Conservation (phyloP, 331 rosid genomes). For the Erythrophleum ivorense region DNA sequence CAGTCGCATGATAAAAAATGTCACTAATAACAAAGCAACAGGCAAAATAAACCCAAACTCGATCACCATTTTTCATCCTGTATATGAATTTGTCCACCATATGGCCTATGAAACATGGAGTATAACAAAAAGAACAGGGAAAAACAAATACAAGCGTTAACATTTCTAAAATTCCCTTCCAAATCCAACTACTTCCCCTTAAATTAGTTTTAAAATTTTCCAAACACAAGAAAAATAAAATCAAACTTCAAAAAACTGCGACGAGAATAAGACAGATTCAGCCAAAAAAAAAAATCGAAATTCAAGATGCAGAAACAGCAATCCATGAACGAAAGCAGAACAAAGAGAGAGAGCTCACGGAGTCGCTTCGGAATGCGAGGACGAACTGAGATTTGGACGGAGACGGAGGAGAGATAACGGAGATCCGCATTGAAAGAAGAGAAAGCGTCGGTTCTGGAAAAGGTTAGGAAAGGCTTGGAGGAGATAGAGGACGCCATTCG, state of each 20-base stretch:
- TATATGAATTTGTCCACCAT: background rate
- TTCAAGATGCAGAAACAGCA: background rate
- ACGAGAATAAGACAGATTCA: conserved; percentile 9
- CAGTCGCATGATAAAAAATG: background rate
- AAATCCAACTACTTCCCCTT: background rate
- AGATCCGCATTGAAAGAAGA: conserved; percentile 53
- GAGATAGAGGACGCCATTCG: conserved; percentile 76
- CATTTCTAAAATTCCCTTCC: background rate
- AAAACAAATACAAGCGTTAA: background rate
- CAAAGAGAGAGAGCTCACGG: conserved; percentile 60
- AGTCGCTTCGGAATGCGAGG: conserved; percentile 59
- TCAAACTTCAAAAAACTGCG: background rate
- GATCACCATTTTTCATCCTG: background rate
- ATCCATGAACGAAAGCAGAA: background rate
- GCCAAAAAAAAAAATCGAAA: conserved; percentile 7
- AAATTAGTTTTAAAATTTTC: background rate
- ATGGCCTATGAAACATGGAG: background rate
- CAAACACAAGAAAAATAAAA: too few relatives aligned
- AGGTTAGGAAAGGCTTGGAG: conserved; percentile 68
- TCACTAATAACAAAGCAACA: background rate
- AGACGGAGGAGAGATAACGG: conserved; percentile 55
- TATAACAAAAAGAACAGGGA: too few relatives aligned
- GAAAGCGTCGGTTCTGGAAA: conserved; percentile 55
- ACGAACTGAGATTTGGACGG: conserved; percentile 56
- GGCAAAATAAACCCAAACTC: background rate